phyloP scores from a whole-genome alignment of 306 rosid species.

The Prunus davidiana region DNA sequence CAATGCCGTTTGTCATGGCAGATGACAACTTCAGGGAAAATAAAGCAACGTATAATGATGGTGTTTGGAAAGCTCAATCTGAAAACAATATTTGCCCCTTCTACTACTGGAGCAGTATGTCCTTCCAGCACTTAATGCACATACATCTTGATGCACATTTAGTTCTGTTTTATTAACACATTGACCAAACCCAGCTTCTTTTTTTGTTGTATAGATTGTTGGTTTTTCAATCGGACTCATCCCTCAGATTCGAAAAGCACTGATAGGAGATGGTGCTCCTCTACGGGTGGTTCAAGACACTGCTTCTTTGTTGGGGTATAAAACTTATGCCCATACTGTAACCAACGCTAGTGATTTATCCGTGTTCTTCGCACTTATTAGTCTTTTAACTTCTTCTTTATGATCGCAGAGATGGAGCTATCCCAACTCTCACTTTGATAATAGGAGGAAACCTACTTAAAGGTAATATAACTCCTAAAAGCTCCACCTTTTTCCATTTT shows the following conservation, averaged over 20 bases:
- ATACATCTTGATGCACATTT: neutral
- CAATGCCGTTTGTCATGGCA: constrained; percentile 20
- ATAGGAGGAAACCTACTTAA: constrained; percentile 79
- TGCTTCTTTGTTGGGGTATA: constrained; percentile 64
- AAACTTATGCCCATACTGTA: neutral
- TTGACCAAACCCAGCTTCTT: neutral
- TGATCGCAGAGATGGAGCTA: constrained; percentile 60
- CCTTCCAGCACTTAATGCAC: neutral
- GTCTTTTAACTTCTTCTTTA: neutral
- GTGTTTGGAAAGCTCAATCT: constrained; percentile 40
- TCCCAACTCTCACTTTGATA: constrained; percentile 68
- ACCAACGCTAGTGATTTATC: neutral
- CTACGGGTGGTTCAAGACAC: constrained; percentile 67
- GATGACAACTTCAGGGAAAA: constrained; percentile 31
- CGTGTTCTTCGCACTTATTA: neutral
- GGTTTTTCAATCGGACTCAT: constrained; percentile 64
- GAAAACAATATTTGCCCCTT: constrained; percentile 64
- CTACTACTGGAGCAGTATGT: constrained; percentile 74
- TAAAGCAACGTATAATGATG: constrained; percentile 20
- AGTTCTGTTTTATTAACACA: neutral
- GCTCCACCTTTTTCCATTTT: neutral
- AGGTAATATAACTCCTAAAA: constrained; percentile 31
- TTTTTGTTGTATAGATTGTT: constrained; percentile 36
- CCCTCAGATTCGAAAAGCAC: constrained; percentile 38
- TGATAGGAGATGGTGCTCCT: constrained; percentile 69